Evolutionary conservation across 1,284 basidiomycete species (phyloP), one percentile per base, ranked within the genome.

Genomic region (Leucoagaricus sp.): DNA sequence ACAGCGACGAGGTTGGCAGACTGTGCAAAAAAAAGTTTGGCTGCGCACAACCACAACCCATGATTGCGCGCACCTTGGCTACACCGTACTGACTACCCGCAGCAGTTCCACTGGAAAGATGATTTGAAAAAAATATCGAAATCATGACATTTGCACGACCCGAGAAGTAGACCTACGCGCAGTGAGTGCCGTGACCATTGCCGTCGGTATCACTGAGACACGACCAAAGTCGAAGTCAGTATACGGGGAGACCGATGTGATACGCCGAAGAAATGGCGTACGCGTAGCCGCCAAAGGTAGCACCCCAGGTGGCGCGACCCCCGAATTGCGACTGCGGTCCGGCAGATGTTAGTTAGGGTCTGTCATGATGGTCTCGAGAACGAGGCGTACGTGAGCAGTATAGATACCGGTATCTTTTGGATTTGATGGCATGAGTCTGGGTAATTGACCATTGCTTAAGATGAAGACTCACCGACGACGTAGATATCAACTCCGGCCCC

Each of bases 261-360:
- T 33, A 12, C 31, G 10, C n/a, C 17, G 23, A 8, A 13, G n/a
- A 28, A 8, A 25, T n/a, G 21, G 31, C 40, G 7, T 25, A 60
- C 63, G 17, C 26, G 21, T 47, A 53, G 26, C 47, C 48, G 36
- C 65, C 69, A 53, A 73, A 74, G 21, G 82, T 86, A 65, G 80
- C 81, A 55, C 85, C 86, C 84, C 85, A 86, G 57, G 61, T 63
- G 57, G 89, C 89, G 58, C 89, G 84, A 33, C 87, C 86, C 63
- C 84, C 81, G 65, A 93, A 88, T 67, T 90, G 83, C 60, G 58
- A 59, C 74, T 77, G 52, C 8, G 28, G 40, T n/a, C n/a, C n/a
- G n/a, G n/a, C n/a, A 10, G 6, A 15, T 34, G 31, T 57, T 13
- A 12, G 49, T 19, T 10, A 13, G 19, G 23, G 36, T 51, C 10